Base-by-base conservation (phyloP, 2,329 filamentous ascomycete species). In the Pyrenophora graminea region DNA sequence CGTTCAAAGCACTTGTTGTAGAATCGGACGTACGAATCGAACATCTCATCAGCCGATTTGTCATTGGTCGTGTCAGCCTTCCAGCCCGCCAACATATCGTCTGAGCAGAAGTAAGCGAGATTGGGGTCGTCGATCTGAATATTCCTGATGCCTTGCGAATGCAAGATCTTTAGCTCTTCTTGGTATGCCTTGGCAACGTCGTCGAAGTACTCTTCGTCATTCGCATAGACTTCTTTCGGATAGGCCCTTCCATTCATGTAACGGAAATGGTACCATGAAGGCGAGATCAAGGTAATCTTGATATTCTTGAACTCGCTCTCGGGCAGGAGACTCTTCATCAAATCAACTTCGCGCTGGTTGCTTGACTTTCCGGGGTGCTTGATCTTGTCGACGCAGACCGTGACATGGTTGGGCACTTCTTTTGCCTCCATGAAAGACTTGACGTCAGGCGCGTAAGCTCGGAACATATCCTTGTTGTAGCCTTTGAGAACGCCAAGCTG, bases 21-120 rank as follows among this genome's bases (percentile, higher is more conserved):
- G 59, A 90, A 83, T 55, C 81, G 79, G 70, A 92, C 88, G 74
- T 92, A 92, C 23, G 86, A 83, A 61, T 90, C 86, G 18, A 92
- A 82, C 38, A 90, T 84, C 59, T 86, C 84, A 40, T 89, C 87
- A 6, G 87, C 82, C 1, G 82, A 82, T 70, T 85, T 83, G 45
- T 82, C 82, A 68, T 91, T 90, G 62, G 85, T 80, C 40, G 80
- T 74, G 68, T 91, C 88, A 12, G 81, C 81, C 46, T 82, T 61
- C 70, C 70, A 73, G 37, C 70, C 70, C 17, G 68, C 68, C 49
- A 73, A 51, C 69, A 72, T 72, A 25, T 68, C 56, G 36, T 72
- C 56, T 3, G 70, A 73, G 61, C 70, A 73, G 57, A 73, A 73
- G 52, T 72, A 76, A 5, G 77, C 76, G n/a, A 79, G 66, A 41